Conservation (phyloP, 2,329 filamentous ascomycete species). For the Penicillium psychrosexuale region DNA sequence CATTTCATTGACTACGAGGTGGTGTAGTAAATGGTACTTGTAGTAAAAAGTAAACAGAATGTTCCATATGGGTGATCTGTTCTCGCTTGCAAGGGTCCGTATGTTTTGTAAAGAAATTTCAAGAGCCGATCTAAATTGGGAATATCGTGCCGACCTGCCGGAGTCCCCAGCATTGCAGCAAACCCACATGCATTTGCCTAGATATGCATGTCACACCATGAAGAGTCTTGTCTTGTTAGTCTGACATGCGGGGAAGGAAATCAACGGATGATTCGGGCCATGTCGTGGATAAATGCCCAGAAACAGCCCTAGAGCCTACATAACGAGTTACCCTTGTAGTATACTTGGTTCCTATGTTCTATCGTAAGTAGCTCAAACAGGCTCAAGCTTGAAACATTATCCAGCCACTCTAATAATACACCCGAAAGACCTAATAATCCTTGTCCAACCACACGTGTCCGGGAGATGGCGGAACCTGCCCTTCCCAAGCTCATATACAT, state of each 20-base stretch:
- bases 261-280: not conserved
- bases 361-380: not conserved
- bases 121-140: not conserved
- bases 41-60: no score
- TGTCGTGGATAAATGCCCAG: not conserved
- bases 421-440: not conserved
- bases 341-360: not conserved
- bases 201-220: not conserved
- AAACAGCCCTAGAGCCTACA: not conserved
- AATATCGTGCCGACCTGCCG: not conserved
- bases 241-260: not conserved
- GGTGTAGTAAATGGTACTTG: no score
- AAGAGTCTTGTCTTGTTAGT: not conserved
- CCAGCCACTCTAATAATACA: not conserved
- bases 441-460: constrained; percentile 31
- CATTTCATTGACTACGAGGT: no score
- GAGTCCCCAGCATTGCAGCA: not conserved
- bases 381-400: not conserved
- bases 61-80: no score
- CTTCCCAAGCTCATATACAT: constrained; percentile 45
- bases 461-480: constrained; percentile 51
- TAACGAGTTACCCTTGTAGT: not conserved
- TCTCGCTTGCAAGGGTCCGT: no score
- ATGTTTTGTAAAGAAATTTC: no score
- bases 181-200: not conserved